These are phyloP conservation scores for Triticum monococcum DNA, from an alignment of 176 grass and related monocot genomes.

Conservation along the genomic window DNA sequence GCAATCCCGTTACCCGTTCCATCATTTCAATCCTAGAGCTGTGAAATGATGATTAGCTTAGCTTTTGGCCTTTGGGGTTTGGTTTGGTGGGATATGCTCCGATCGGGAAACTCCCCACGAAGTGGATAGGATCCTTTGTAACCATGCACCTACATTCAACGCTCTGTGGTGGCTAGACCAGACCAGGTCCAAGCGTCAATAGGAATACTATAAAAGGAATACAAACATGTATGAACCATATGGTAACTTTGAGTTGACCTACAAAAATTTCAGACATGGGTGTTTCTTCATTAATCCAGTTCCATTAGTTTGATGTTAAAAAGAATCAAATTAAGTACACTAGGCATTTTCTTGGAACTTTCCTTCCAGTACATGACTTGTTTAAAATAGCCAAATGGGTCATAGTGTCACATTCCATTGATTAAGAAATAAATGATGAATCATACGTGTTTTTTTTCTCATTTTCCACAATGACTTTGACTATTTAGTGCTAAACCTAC, in stretches of 20 bases:
- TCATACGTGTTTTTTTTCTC: not conserved
- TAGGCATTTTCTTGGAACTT: not conserved
- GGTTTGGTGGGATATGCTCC: conserved; percentile 1
- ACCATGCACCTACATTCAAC: conserved; percentile 4
- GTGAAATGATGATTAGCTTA: not conserved
- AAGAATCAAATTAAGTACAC: too few relatives aligned
- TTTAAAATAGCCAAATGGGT: not conserved
- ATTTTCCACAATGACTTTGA: conserved; percentile 2
- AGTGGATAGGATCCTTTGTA: conserved; percentile 34
- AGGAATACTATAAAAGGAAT: not conserved
- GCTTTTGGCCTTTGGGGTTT: not conserved
- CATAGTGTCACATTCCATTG: not conserved
- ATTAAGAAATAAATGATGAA: conserved; percentile 4
- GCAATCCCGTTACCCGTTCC: not conserved
- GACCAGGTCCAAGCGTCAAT: not conserved
- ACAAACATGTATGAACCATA: not conserved
- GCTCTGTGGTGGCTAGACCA: conserved; percentile 21
- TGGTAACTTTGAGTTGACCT: not conserved
- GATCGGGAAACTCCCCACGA: conserved; percentile 7
- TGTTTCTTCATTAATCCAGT: not conserved
- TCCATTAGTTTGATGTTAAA: not conserved
- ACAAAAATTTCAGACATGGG: not conserved
- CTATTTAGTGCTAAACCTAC: conserved; percentile 8
- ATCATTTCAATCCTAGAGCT: conserved; percentile 2
- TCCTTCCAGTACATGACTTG: not conserved